phyloP scores from a whole-genome alignment of 2,329 filamentous ascomycete genomes.

The Microsporum ferrugineum region DNA sequence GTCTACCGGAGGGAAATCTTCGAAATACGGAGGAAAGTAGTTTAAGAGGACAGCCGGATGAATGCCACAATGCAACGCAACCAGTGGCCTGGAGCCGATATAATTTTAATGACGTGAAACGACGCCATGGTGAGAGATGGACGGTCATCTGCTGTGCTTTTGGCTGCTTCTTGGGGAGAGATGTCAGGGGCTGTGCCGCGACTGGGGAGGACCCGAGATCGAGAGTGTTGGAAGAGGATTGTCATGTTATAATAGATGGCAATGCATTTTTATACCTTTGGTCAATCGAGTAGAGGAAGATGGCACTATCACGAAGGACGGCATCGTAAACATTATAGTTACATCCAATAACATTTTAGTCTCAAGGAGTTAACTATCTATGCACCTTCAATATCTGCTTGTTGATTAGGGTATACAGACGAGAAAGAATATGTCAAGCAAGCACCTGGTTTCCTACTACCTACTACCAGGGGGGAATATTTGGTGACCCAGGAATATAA shows the following conservation, averaged over 20 bases:
- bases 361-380: too few relatives aligned
- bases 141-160: background rate
- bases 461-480: background rate
- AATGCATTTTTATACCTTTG: background rate
- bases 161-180: background rate
- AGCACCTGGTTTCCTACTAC: background rate
- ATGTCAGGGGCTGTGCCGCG: background rate
- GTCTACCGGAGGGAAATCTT: constrained; percentile 22
- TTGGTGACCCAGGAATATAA: background rate
- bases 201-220: background rate
- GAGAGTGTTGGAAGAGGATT: background rate
- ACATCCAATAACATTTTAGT: too few relatives aligned
- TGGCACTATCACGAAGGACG: too few relatives aligned
- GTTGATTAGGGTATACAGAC: too few relatives aligned
- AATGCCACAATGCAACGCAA: background rate
- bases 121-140: background rate
- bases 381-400: too few relatives aligned
- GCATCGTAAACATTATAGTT: too few relatives aligned
- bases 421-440: background rate
- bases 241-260: background rate
- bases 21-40: constrained; percentile 5
- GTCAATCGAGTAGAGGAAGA: background rate
- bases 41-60: background rate
- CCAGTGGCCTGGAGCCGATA: background rate
- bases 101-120: background rate